Base-by-base conservation (phyloP, 2,329 filamentous ascomycete species). In the Exserohilum rostratum region DNA sequence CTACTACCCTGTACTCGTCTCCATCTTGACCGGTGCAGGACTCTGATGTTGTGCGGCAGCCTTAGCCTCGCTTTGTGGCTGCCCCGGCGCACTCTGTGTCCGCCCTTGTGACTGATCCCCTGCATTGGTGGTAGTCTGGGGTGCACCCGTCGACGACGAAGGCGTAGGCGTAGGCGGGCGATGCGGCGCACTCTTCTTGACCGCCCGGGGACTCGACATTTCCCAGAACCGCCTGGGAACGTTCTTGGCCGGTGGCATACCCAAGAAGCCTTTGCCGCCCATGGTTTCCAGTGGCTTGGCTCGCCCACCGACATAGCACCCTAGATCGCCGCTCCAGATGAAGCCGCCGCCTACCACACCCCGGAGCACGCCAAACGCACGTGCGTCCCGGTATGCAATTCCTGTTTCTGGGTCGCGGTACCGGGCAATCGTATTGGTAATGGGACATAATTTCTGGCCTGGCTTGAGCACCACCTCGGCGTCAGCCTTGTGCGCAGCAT, bases 341-440 rank as follows among this genome's bases (percentile, higher is more conserved):
- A 92, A 93, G 39, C 90, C 87, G 38, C 91, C 89, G 1, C 81
- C 83, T 47, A 85, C 78, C 12, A 96, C 82, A 50, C 88, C 85
- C 67, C 90, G 88, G 40, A 98, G 89, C 73, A 96, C 87, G 65
- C 86, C 86, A 77, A 92, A 97, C 0, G 92, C 93, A 58, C 88
- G 85, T 38, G 86, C 80, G 71, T 93, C 93, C 60, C 86, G 84
- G 76, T 93, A 99, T 0, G 88, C 86, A 13, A 98, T 82, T 0
- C 90, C 90, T 0, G 93, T 98, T 63, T 85, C 84, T 0, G 92
- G 91, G 73, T 99, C 95, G 20, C 87, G 85, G 75, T 96, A 98
- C 50, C 86, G 86, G 11, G 93, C 95, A 4, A 88, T 85, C 48
- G 88, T 85, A 67, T 88, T 89, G 1, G 91, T 97, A 70, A 98